A percentile compares a stretch with the other conserved stretches of the same genome.
phyloP scores from a whole-genome alignment of 2,329 filamentous ascomycete genomes.

The Fusarium tupiense region DNA sequence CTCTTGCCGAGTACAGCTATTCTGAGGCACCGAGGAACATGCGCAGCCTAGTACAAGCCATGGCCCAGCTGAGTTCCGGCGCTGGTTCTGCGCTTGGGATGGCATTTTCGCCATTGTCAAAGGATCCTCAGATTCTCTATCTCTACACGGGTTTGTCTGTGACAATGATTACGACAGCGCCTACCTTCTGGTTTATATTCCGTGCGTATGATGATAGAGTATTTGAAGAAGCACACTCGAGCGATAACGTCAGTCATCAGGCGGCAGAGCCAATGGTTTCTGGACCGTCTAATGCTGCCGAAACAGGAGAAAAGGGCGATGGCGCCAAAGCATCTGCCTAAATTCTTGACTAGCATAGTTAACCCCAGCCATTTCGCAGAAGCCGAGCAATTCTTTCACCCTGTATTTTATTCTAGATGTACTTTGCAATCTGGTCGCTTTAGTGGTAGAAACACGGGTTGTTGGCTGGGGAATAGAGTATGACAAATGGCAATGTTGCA shows the following conservation, averaged over 20 bases:
- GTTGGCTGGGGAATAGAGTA: background rate
- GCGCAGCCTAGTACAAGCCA: background rate
- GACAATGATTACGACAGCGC: background rate
- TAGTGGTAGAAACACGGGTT: background rate
- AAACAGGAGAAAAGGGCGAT: background rate
- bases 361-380: background rate
- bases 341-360: fast-evolving
- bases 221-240: background rate
- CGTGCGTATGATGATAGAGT: background rate
- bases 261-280: background rate
- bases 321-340: background rate
- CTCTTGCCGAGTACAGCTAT: background rate
- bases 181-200: background rate
- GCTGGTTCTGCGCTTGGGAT: background rate
- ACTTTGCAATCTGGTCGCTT: fast-evolving
- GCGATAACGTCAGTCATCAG: background rate
- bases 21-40: background rate
- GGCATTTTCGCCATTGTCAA: background rate
- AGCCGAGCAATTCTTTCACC: background rate
- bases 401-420: fast-evolving
- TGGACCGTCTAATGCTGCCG: no score
- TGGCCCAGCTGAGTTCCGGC: background rate
- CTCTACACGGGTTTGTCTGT: background rate
- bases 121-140: background rate
- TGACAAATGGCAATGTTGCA: background rate